Base-by-base conservation (phyloP, 2,329 filamentous ascomycete genomes). In the Myrmaecium sp. region DNA sequence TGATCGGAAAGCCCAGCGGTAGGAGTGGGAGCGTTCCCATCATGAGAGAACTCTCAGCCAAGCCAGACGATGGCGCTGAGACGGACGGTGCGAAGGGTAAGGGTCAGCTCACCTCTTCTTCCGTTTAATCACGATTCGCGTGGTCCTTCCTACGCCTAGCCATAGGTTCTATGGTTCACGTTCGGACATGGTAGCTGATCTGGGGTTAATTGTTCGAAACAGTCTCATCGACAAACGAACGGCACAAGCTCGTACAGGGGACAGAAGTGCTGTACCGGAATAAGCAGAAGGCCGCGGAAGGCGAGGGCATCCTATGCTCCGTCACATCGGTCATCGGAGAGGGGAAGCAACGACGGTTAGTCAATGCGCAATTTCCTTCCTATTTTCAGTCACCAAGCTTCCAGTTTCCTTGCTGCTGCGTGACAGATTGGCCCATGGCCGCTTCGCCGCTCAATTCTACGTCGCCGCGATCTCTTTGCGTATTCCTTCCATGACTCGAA, bases 261-360 rank as follows among this genome's bases (percentile, higher is more conserved):
- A 59, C 59, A 29, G 55, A 61, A 36, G 60, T 64, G 24, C 57
- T 63, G 42, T 62, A 60, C 43, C 55, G 58, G 28, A 57, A 60
- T 37, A 51, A 52, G 35, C 32, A 36, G 19, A 47, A 50, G 41
- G 39, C 36, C 20, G 47, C 39, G 11, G 59, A 63, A 41, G 60
- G 60, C 37, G 59, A 62, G 44, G 60, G 60, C 31, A 63, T 63
- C 17, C 49, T 64, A 13, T 63, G 59, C 41, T 50, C 52, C 28
- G 56, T 64, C 22, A 63, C 60, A 4, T 46, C 47, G 17, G 58
- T 64, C n/a, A 62, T 62, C 14, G 60, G 60, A 31, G 60, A 64
- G 35, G 60, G 59, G 30, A 64, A 63, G 33, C 58, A 62, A 37
- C 55, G 60, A 14, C 57, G 58, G 32, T 35, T 18, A 17, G 5